These are phyloP conservation scores for Pisolithus marmoratus DNA, from an alignment of 768 basidiomycete species.

Conservation along the genomic window DNA sequence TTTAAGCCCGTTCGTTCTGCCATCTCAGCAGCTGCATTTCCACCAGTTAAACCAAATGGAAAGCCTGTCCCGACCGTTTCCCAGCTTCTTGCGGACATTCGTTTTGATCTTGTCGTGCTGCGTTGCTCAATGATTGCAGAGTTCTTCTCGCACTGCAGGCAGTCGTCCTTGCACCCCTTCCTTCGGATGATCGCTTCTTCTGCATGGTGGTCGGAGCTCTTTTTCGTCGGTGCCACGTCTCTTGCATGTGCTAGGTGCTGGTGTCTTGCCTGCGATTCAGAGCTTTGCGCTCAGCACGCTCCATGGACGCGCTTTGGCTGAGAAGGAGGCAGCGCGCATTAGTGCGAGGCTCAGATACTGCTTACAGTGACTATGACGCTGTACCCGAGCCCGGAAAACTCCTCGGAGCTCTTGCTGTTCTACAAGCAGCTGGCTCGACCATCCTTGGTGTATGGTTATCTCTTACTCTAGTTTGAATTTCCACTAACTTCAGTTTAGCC, in stretches of 20 bases:
- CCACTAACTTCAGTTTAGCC: constrained; percentile 42
- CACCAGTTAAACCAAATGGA: constrained; percentile 30
- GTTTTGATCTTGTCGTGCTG: constrained; percentile 65
- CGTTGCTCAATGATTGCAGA: constrained; percentile 63
- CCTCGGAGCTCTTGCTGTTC: constrained; percentile 66
- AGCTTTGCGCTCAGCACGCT: constrained; percentile 70
- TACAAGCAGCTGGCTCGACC: constrained; percentile 61
- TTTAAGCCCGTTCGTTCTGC: constrained; percentile 44
- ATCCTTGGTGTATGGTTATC: constrained; percentile 40
- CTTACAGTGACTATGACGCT: constrained; percentile 16
- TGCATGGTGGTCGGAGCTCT: constrained; percentile 27
- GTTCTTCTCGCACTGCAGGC: constrained; percentile 56
- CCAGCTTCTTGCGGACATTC: constrained; percentile 53
- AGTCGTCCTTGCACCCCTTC: constrained; percentile 47
- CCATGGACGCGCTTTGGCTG: constrained; percentile 25
- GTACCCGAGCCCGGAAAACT: constrained; percentile 46
- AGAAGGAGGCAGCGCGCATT: constrained; percentile 30
- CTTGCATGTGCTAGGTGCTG: constrained; percentile 62
- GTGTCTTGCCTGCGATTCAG: constrained; percentile 62
- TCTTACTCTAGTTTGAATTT: neutral
- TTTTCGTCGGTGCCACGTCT: constrained; percentile 57
- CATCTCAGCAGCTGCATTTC: constrained; percentile 3
- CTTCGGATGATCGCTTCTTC: constrained; percentile 27
- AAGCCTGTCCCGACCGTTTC: constrained; percentile 43
- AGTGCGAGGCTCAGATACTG: constrained; percentile 2